phyloP scores from a whole-genome alignment of 73 alveolate genomes.

The Symbiodinium pilosum region DNA sequence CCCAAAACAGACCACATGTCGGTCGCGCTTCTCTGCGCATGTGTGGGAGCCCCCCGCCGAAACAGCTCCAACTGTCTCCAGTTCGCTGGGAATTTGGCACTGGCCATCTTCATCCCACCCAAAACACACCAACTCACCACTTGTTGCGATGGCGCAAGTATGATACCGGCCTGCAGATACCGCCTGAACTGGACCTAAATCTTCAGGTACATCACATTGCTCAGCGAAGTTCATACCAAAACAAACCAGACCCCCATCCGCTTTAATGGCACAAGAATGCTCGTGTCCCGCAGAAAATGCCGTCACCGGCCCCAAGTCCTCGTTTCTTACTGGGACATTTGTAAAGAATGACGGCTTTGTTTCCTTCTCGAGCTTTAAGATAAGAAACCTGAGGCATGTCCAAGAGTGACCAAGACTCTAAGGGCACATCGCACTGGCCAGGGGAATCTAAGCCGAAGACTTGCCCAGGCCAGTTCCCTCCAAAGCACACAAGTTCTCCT shows the following conservation, averaged over 20 bases:
- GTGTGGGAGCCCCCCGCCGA: not conserved
- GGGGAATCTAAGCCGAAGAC: not conserved
- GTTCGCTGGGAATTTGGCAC: not conserved
- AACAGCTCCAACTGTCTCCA: not conserved
- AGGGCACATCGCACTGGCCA: constrained; percentile 11
- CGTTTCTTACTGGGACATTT: too few species aligned
- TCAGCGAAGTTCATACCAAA: not conserved
- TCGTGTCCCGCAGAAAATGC: not conserved
- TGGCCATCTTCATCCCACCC: not conserved
- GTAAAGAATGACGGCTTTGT: too few species aligned
- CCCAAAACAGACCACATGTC: not conserved
- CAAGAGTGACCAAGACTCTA: too few species aligned
- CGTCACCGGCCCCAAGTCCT: not conserved
- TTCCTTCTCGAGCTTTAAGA: too few species aligned
- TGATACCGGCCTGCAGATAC: not conserved
- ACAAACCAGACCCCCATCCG: not conserved
- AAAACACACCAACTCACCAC: not conserved
- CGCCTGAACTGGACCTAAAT: not conserved
- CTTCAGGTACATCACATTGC: not conserved
- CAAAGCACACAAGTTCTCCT: not conserved
- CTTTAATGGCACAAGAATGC: not conserved
- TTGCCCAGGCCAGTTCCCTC: not conserved
- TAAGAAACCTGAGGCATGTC: too few species aligned
- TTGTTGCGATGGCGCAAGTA: not conserved
- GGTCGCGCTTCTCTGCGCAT: not conserved